Evolutionary conservation across 768 basidiomycete genomes (phyloP).

Genomic region (Rhizopogon vinicolor): DNA sequence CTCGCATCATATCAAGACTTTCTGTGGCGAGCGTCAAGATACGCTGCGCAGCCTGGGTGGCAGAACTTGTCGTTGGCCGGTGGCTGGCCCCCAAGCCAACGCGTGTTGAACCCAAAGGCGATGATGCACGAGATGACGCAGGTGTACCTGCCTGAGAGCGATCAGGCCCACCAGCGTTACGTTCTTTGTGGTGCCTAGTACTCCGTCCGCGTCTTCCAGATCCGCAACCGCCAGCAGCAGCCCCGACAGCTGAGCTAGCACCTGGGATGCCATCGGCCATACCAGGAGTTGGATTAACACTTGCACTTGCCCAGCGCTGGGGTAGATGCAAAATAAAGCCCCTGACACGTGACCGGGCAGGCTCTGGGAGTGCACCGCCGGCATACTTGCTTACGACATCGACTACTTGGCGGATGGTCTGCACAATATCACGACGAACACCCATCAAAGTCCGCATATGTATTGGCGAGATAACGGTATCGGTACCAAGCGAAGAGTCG

Average conservation of each 20-base stretch:
- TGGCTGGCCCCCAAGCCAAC: constrained; percentile 10
- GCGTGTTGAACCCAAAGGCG: constrained; percentile 24
- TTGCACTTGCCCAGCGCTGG: constrained; percentile 66
- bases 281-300: constrained; percentile 9
- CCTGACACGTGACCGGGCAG: constrained; percentile 67
- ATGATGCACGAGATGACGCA: constrained; percentile 30
- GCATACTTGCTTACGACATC: constrained; percentile 84
- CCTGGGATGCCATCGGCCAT: constrained; percentile 25
- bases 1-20: constrained; percentile 88
- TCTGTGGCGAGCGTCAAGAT: constrained; percentile 84
- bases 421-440: constrained; percentile 79
- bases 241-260: constrained; percentile 33
- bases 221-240: constrained; percentile 19
- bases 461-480: constrained; percentile 35
- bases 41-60: constrained; percentile 71
- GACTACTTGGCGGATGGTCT: constrained; percentile 85
- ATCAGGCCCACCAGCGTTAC: constrained; percentile 32
- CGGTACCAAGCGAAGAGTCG: constrained; percentile 19
- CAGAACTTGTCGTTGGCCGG: constrained; percentile 45
- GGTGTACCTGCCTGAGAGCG: constrained; percentile 27
- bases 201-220: constrained; percentile 13
- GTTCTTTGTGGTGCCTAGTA: constrained; percentile 29
- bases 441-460: constrained; percentile 67
- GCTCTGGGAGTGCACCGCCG: constrained; percentile 82
- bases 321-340: constrained; percentile 79